Evolutionary conservation across 2,329 filamentous ascomycete species (phyloP).

Genomic region (Drechslerella coelobrocha): DNA sequence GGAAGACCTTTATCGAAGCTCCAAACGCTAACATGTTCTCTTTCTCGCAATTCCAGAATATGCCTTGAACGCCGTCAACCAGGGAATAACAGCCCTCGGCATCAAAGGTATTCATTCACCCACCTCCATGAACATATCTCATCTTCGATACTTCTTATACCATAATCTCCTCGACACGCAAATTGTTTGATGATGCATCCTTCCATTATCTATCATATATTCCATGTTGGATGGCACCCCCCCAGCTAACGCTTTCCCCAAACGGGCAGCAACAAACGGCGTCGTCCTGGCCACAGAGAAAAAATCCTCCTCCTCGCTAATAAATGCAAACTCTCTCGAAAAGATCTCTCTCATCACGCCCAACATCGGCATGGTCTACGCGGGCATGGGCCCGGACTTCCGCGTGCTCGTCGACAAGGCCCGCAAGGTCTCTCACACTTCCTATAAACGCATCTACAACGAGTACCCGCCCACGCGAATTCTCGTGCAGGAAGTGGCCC

Average conservation of each 20-base stretch:
- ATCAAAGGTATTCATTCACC: constrained; percentile 77
- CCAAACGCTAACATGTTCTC: constrained; percentile 6
- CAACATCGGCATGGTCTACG: constrained; percentile 99
- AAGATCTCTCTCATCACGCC: constrained; percentile 98
- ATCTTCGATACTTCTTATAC: not conserved
- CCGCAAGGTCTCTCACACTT: constrained; percentile 95
- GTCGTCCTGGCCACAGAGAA: constrained; percentile 99
- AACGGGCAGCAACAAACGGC: constrained; percentile 82
- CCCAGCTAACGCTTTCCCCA: constrained; percentile 51
- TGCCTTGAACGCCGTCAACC: constrained; percentile 98
- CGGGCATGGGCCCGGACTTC: constrained; percentile 98
- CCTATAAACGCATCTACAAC: constrained; percentile 99
- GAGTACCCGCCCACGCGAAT: constrained; percentile 99
- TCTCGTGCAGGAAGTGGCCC: constrained; percentile 96
- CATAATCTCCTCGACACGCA: not conserved
- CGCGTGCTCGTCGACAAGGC: constrained; percentile 96
- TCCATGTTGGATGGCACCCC: constrained; percentile 6
- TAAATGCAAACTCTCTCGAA: constrained; percentile 90
- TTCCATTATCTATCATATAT: constrained; percentile 1
- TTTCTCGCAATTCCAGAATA: constrained; percentile 71
- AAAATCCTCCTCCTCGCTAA: constrained; percentile 96
- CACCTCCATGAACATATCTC: not conserved
- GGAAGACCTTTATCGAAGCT: constrained; percentile 5
- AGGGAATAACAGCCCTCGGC: constrained; percentile 95
- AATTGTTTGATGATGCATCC: too few species aligned